Evolutionary conservation across 2,329 filamentous ascomycete genomes (phyloP).

Genomic region (Epichloe bromicola): DNA sequence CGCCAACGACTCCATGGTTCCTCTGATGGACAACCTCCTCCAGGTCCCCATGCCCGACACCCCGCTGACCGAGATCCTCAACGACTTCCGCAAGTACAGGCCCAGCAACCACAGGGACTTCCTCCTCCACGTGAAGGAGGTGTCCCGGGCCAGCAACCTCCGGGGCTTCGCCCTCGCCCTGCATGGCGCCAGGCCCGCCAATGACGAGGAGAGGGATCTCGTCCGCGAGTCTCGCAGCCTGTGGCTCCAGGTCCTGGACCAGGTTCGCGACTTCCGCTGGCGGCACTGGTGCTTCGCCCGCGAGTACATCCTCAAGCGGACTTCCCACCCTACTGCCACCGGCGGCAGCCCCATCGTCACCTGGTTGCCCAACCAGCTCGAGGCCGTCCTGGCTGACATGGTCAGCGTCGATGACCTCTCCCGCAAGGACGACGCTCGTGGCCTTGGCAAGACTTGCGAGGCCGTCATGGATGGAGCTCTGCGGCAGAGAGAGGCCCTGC

Average conservation of each 20-base stretch:
- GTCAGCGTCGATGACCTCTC: constrained; percentile 37
- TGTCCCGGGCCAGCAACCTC: constrained; percentile 35
- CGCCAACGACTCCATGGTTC: constrained; percentile 90
- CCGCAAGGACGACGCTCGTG: constrained; percentile 22
- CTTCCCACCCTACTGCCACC: constrained; percentile 62
- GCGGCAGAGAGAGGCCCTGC: constrained; percentile 50
- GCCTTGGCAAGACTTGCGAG: constrained; percentile 32
- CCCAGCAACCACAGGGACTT: constrained; percentile 84
- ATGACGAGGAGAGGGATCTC: constrained; percentile 23
- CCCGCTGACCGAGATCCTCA: constrained; percentile 74
- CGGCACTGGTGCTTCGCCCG: constrained; percentile 76
- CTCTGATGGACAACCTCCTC: constrained; percentile 76
- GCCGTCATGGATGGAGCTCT: constrained; percentile 56
- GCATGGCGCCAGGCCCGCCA: constrained; percentile 8
- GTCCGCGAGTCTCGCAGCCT: constrained; percentile 43
- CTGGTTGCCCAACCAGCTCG: constrained; percentile 72
- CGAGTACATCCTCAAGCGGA: constrained; percentile 74
- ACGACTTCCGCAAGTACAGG: constrained; percentile 80
- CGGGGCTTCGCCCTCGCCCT: constrained; percentile 43
- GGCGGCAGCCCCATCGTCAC: constrained; percentile 74
- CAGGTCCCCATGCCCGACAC: constrained; percentile 80
- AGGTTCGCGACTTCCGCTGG: constrained; percentile 73
- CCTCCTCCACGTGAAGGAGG: constrained; percentile 53
- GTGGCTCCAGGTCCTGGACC: constrained; percentile 54
- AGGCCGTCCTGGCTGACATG: constrained; percentile 63